A percentile compares a stretch with the other conserved stretches of the same genome.
phyloP scores from a whole-genome alignment of 371 early-diverging fungal species.

The Apophysomyces variabilis region DNA sequence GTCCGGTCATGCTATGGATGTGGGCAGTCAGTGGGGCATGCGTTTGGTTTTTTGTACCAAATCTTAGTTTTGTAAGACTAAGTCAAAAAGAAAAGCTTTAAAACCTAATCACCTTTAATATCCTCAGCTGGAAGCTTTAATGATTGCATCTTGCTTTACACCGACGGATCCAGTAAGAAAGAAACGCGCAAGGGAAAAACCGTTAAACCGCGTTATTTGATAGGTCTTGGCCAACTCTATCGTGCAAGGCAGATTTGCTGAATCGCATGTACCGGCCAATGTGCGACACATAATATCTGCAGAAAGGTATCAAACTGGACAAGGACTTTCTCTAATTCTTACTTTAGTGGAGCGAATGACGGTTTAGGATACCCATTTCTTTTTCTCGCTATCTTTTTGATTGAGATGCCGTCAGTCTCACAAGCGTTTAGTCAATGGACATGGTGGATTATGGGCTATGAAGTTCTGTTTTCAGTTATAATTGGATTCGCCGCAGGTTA shows the following conservation, averaged over 20 bases:
- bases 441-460: slow-evolving; percentile 72
- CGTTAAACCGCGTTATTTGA: background rate
- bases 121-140: slow-evolving; percentile 41
- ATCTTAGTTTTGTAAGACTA: slow-evolving; percentile 36
- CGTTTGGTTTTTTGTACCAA: slow-evolving; percentile 43
- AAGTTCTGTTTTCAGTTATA: slow-evolving; percentile 71
- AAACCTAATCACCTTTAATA: background rate
- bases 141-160: slow-evolving; percentile 54
- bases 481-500: slow-evolving; percentile 86
- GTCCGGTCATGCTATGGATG: slow-evolving; percentile 83
- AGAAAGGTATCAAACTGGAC: slow-evolving; percentile 56
- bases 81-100: background rate
- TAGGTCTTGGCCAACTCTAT: slow-evolving; percentile 88
- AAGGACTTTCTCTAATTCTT: background rate
- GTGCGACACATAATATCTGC: slow-evolving; percentile 85
- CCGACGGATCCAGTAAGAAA: slow-evolving; percentile 53
- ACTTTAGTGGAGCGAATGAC: slow-evolving; percentile 75
- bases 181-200: background rate
- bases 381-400: slow-evolving; percentile 76
- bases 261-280: slow-evolving; percentile 79
- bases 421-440: slow-evolving; percentile 78
- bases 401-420: slow-evolving; percentile 53
- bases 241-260: slow-evolving; percentile 94
- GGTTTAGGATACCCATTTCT: slow-evolving; percentile 90
- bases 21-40: slow-evolving; percentile 42